Percentiles rank a stretch among this genome's conserved stretches.
These are phyloP conservation scores for Beauveria pseudobassiana DNA, from an alignment of 2,329 filamentous ascomycete species.

Conservation along the genomic window DNA sequence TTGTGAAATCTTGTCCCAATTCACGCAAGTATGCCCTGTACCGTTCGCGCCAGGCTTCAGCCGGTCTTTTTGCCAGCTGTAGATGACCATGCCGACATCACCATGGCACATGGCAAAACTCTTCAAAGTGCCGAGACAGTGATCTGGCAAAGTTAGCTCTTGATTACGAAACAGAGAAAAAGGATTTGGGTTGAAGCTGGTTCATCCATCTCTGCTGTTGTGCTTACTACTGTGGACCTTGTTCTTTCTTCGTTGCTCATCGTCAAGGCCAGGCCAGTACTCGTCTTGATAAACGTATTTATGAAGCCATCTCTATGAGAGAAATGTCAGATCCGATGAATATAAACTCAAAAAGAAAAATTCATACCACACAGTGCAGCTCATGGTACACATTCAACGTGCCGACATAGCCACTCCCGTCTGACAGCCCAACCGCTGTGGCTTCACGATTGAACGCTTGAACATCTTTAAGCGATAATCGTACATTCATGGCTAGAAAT, in stretches of 20 bases:
- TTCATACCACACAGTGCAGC: constrained; percentile 4
- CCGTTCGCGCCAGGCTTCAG: constrained; percentile 5
- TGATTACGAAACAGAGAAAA: no score
- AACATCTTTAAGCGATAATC: not conserved
- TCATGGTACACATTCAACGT: constrained; percentile 11
- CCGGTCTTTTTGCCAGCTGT: constrained; percentile 7
- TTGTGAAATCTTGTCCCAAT: not conserved
- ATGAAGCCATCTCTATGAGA: constrained; percentile 5
- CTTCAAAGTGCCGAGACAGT: constrained; percentile 4
- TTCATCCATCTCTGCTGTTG: not conserved
- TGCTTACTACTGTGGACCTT: constrained; percentile 8
- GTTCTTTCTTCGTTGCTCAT: constrained; percentile 9
- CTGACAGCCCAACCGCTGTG: constrained; percentile 7
- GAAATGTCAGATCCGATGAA: not conserved
- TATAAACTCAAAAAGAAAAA: no score
- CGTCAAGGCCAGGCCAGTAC: constrained; percentile 5
- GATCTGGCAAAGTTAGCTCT: not conserved
- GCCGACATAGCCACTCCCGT: constrained; percentile 9
- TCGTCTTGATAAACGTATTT: constrained; percentile 11
- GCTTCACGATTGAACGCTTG: constrained; percentile 2
- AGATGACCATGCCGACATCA: constrained; percentile 9
- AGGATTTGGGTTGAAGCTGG: no score
- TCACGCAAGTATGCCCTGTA: not conserved
- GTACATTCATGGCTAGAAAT: constrained; percentile 1
- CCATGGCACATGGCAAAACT: constrained; percentile 8